Percentiles rank a stretch among this genome's conserved stretches.
These are phyloP conservation scores for Psilocybe azurescens DNA, from an alignment of 768 basidiomycete genomes.

Conservation along the genomic window DNA sequence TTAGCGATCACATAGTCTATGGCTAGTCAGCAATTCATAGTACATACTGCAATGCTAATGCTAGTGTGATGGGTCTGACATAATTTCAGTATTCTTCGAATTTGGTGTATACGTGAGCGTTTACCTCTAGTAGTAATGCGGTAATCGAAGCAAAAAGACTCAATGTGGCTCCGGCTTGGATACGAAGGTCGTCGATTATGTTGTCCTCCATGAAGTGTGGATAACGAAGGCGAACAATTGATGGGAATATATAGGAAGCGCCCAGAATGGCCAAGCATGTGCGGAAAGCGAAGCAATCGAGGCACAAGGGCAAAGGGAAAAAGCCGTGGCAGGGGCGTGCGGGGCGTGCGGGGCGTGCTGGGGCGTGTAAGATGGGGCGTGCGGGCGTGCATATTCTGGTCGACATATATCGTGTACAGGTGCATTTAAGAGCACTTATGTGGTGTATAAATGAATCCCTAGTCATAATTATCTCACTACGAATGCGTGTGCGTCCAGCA, in stretches of 20 bases:
- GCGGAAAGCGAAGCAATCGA: neutral
- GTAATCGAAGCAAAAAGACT: conserved; percentile 1
- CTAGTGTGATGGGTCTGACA: neutral
- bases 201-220: conserved; percentile 1
- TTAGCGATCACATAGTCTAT: neutral
- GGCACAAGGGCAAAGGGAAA: too few relatives aligned
- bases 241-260: neutral
- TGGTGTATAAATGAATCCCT: too few relatives aligned
- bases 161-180: neutral
- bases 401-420: too few relatives aligned
- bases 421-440: too few relatives aligned
- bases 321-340: too few relatives aligned
- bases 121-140: conserved; percentile 3
- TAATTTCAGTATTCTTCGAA: neutral
- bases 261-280: neutral
- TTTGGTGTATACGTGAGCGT: neutral
- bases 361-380: too few relatives aligned
- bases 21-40: neutral
- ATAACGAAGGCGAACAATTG: neutral
- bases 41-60: conserved; percentile 1
- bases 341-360: too few relatives aligned
- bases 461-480: too few relatives aligned
- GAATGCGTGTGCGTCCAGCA: too few relatives aligned
- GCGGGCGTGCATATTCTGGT: too few relatives aligned
- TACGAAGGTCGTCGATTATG: conserved; percentile 3